Conservation (phyloP, 371 early-diverging fungal genomes). For the Caulochytrium protostelioides region DNA sequence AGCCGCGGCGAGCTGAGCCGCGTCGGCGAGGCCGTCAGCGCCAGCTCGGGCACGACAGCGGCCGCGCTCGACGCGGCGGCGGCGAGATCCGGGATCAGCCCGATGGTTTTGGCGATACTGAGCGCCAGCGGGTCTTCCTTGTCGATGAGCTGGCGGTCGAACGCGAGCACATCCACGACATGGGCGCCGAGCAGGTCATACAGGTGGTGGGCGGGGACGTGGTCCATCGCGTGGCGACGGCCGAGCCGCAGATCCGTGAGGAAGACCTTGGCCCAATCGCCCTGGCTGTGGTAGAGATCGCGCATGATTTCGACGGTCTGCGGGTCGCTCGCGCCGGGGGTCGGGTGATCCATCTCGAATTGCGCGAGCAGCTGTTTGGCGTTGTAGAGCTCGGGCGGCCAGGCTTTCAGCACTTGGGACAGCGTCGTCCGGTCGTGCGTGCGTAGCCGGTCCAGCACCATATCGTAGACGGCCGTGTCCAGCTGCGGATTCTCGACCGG, state of each 20-base stretch:
- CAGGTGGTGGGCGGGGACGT: slow-evolving; percentile 53
- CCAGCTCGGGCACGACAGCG: slow-evolving; percentile 4
- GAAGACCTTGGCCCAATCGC: slow-evolving; percentile 44
- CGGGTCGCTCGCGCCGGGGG: slow-evolving; percentile 44
- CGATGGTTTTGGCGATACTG: slow-evolving; percentile 2
- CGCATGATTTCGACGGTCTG: slow-evolving; percentile 19
- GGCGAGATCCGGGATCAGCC: slow-evolving; percentile 2
- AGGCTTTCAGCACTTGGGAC: slow-evolving; percentile 35
- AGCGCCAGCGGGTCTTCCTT: slow-evolving; percentile 3
- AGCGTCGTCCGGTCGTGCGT: slow-evolving; percentile 11
- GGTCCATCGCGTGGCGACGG: slow-evolving; percentile 43
- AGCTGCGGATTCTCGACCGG: slow-evolving; percentile 59
- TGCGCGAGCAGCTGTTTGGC: slow-evolving; percentile 42
- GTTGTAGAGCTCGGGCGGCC: slow-evolving; percentile 57
- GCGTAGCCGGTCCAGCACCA: slow-evolving; percentile 41
- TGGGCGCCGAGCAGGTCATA: slow-evolving; percentile 53
- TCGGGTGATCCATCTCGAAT: too few species aligned
- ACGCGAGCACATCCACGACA: slow-evolving; percentile 53
- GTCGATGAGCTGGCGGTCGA: slow-evolving; percentile 42
- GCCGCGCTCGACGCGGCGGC: slow-evolving; percentile 3
- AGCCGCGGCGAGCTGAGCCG: slow-evolving; percentile 20
- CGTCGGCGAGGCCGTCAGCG: slow-evolving; percentile 1
- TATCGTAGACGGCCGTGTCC: slow-evolving; percentile 60
- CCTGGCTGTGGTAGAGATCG: slow-evolving; percentile 41
- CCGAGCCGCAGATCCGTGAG: slow-evolving; percentile 51